Evolutionary conservation across 805 yeast genomes (phyloP).

Genomic region (Saccharomycopsis malanga): DNA sequence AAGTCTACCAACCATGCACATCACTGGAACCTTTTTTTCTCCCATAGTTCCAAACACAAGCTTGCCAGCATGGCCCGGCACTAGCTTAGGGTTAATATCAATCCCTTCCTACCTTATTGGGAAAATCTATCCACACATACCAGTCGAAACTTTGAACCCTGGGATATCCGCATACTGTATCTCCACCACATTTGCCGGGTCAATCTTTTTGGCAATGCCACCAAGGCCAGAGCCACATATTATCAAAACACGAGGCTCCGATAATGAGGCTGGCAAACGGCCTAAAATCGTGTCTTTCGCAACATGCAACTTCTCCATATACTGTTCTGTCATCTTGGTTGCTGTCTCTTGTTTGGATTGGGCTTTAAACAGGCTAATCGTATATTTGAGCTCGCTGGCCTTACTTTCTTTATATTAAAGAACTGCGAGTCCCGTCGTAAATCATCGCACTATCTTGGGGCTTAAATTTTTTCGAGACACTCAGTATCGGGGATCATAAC

Average conservation of each 20-base stretch:
- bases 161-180: slow-evolving; percentile 69
- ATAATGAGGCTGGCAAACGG: slow-evolving; percentile 10
- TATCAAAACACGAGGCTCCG: slow-evolving; percentile 58
- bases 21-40: slow-evolving; percentile 60
- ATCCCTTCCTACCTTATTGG: too few species aligned
- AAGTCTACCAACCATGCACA: slow-evolving; percentile 90
- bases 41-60: slow-evolving; percentile 76
- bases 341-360: too few species aligned
- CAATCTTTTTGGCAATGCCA: slow-evolving; percentile 57
- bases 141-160: slow-evolving; percentile 68
- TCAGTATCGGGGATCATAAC: too few species aligned
- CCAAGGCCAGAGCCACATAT: slow-evolving; percentile 96
- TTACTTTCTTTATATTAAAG: too few species aligned
- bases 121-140: slow-evolving; percentile 23
- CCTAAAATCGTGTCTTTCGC: slow-evolving; percentile 11
- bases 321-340: too few species aligned
- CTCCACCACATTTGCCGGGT: slow-evolving; percentile 28
- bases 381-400: too few species aligned
- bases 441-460: too few species aligned
- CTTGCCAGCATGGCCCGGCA: slow-evolving; percentile 83
- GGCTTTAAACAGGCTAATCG: too few species aligned
- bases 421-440: too few species aligned
- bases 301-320: slow-evolving; percentile 6
- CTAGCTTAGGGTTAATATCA: slow-evolving; percentile 35
- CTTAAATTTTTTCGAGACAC: too few species aligned